Percentiles rank a stretch among this genome's conserved stretches.
Evolutionary conservation across 495 filamentous ascomycete genomes (phyloP).

Genomic region (Neurospora sp.): DNA sequence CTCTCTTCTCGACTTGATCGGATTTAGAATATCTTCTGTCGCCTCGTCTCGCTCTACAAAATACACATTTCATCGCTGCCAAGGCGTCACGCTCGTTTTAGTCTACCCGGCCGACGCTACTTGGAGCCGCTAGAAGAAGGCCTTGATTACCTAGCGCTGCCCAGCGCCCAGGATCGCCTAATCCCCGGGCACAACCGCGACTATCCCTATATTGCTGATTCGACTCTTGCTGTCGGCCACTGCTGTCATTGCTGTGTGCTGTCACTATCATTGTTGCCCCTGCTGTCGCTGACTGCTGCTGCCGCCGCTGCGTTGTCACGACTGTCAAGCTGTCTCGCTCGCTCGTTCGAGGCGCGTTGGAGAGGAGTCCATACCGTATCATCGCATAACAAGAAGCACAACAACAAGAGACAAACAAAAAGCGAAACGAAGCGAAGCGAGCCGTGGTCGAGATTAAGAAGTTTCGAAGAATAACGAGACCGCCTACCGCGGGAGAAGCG

Average conservation of each 20-base stretch:
- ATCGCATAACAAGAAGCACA: neutral
- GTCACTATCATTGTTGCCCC: neutral
- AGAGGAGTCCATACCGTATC: neutral
- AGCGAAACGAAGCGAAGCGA: neutral
- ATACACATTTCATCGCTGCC: neutral
- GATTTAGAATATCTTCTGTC: neutral
- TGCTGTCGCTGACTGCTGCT: neutral
- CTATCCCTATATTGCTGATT: neutral
- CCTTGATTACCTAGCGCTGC: neutral
- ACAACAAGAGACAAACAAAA: neutral
- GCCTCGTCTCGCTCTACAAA: neutral
- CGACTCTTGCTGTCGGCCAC: neutral
- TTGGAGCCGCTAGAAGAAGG: neutral
- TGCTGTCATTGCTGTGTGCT: neutral
- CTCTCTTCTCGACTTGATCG: neutral
- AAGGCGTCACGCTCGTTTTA: constrained; percentile 16
- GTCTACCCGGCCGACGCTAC: neutral
- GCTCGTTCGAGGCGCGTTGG: neutral
- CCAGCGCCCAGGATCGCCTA: neutral
- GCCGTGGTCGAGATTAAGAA: neutral
- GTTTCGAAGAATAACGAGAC: neutral
- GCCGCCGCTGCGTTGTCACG: neutral
- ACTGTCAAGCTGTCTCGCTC: neutral
- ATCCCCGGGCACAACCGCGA: neutral
- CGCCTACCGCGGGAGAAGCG: neutral